Evolutionary conservation across 1,284 basidiomycete genomes (phyloP), one percentile per base, ranked within the genome.

Genomic region (Ganoderma multipileum): DNA sequence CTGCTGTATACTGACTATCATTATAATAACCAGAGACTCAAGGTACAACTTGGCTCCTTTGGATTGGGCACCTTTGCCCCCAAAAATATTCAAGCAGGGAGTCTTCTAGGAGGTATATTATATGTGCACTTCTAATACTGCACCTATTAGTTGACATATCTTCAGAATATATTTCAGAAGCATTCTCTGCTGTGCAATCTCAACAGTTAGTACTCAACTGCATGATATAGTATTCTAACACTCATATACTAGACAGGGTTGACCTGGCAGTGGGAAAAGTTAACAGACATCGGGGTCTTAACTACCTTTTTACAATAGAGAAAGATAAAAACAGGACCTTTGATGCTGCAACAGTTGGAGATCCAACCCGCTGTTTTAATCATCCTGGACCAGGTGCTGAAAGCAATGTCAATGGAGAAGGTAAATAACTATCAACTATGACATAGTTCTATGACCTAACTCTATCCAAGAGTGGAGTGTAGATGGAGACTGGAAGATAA

Each of bases 311-410:
- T 66, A 77, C 38, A 39, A 76, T 90, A n/a, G 84, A 87, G 65
- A 50, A 73, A 0, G 14, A 74, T 0, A 39, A 18, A 16, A 73
- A 74, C 0, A 68, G 83, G 26, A 77, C 82, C 2, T 74, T 91
- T 8, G 91, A 92, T 75, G 81, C 86, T 58, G 78, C 82, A 2
- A 82, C 79, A 42, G 81, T 81, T 0, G 91, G 90, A 2, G 90
- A 91, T 66, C 79, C 83, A 26, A 82, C 87, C 6, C 81, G 89
- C 30, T 91, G 86, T 72, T 84, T 91, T 59, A 89, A 92, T 71
- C 89, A 91, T 74, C 77, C 81, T 20, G 63, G n/a, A n/a, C n/a
- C n/a, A 66, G 0, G 68, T 73, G 14, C n/a, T n/a, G n/a, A n/a
- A n/a, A n/a, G n/a, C n/a, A n/a, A n/a, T n/a, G n/a, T n/a, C n/a